phyloP scores from a whole-genome alignment of 805 yeast species.

The Lipomyces anomalus region DNA sequence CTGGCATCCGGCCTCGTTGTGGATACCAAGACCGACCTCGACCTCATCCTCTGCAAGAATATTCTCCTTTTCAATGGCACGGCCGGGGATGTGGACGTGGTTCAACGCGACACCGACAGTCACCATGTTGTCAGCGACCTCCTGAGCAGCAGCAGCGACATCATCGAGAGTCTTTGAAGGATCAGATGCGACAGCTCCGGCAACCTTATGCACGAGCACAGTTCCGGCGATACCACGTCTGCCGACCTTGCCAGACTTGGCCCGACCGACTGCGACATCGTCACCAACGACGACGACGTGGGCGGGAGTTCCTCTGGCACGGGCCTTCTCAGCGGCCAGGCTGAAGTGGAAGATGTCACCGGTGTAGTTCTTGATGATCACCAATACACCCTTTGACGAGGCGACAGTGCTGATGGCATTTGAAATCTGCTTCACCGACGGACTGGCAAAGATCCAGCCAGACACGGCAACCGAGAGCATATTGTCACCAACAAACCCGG shows the following conservation, averaged over 20 bases:
- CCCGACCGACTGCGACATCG: slow-evolving; percentile 90
- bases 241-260: slow-evolving; percentile 86
- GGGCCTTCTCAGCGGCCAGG: slow-evolving; percentile 81
- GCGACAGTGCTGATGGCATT: slow-evolving; percentile 46
- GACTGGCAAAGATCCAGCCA: slow-evolving; percentile 91
- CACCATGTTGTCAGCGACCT: slow-evolving; percentile 60
- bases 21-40: slow-evolving; percentile 94
- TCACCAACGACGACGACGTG: slow-evolving; percentile 78
- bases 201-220: slow-evolving; percentile 72
- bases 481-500: slow-evolving; percentile 84
- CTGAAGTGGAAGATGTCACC: slow-evolving; percentile 94
- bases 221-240: slow-evolving; percentile 94
- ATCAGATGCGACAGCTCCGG: slow-evolving; percentile 63
- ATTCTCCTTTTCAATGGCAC: slow-evolving; percentile 44
- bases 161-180: slow-evolving; percentile 43
- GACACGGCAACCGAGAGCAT: slow-evolving; percentile 80
- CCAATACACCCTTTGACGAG: slow-evolving; percentile 53
- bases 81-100: slow-evolving; percentile 86
- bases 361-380: slow-evolving; percentile 86
- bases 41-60: slow-evolving; percentile 55
- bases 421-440: slow-evolving; percentile 81
- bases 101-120: slow-evolving; percentile 88
- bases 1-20: slow-evolving; percentile 84
- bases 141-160: slow-evolving; percentile 53
- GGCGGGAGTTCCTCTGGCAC: slow-evolving; percentile 64